Conservation (phyloP, 1,284 basidiomycete species). For the Trichosporon coremiiforme region DNA sequence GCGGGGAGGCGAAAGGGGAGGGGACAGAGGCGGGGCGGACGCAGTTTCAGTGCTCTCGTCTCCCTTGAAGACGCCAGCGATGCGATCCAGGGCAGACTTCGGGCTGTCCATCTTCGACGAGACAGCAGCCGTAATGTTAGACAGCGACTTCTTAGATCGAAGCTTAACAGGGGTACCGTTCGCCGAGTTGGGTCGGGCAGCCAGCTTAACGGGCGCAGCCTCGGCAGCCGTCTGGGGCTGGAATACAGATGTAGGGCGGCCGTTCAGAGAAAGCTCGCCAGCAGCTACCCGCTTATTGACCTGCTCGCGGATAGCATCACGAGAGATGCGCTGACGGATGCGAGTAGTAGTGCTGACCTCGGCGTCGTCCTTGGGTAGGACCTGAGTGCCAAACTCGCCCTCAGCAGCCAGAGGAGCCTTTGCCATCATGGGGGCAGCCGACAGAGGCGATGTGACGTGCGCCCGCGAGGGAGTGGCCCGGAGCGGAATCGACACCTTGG, state of each 20-base stretch:
- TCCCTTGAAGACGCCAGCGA: constrained; percentile 24
- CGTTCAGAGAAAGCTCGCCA: constrained; percentile 34
- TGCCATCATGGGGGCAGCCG: constrained; percentile 10
- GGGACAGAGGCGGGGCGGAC: not conserved
- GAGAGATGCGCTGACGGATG: constrained; percentile 55
- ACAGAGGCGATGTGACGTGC: not conserved
- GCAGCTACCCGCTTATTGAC: constrained; percentile 49
- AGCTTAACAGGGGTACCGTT: constrained; percentile 19
- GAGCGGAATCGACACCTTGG: constrained; percentile 24
- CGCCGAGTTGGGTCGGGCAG: constrained; percentile 17
- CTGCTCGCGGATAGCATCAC: constrained; percentile 53
- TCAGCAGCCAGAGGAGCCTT: not conserved
- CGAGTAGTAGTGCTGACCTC: constrained; percentile 35
- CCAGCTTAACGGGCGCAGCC: constrained; percentile 14
- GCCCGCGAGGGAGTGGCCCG: constrained; percentile 15
- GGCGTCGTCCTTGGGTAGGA: constrained; percentile 15
- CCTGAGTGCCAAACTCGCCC: constrained; percentile 25
- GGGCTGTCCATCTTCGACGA: constrained; percentile 33
- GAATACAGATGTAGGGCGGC: constrained; percentile 12
- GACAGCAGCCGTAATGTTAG: not conserved
- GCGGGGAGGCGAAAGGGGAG: not conserved
- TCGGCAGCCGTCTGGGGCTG: not conserved
- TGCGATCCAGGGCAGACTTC: constrained; percentile 46
- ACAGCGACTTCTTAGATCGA: not conserved
- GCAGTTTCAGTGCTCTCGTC: not conserved